Evolutionary conservation across 2,329 filamentous ascomycete genomes (phyloP).

Genomic region (Penicillium sp.): DNA sequence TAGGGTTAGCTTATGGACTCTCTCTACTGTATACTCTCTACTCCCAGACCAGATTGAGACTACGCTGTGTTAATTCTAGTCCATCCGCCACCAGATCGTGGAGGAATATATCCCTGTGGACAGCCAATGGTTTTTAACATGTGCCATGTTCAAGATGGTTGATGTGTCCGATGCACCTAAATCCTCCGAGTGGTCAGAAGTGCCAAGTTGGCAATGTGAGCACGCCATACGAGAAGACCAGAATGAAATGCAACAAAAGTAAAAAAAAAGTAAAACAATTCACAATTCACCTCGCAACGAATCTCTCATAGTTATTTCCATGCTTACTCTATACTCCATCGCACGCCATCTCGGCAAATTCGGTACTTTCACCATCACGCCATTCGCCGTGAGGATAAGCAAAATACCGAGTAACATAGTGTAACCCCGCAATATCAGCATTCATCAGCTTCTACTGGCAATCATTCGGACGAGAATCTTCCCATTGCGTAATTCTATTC

Average conservation of each 20-base stretch:
- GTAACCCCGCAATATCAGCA: conserved; percentile 3
- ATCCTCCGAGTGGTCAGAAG: neutral
- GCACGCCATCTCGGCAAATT: neutral
- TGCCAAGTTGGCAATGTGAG: neutral
- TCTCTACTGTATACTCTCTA: no score
- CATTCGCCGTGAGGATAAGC: conserved; percentile 6
- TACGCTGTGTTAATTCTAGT: no score
- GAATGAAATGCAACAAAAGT: neutral
- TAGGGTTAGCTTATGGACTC: no score
- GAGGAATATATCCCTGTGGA: neutral
- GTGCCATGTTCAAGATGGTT: no score
- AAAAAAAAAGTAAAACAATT: neutral
- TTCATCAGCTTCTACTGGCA: no score
- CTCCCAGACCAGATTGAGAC: no score
- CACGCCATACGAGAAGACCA: conserved; percentile 19
- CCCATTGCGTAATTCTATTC: no score
- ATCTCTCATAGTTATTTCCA: no score
- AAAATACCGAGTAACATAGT: neutral
- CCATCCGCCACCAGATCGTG: neutral
- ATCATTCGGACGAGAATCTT: no score
- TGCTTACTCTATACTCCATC: no score
- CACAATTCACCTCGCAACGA: no score
- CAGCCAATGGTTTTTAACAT: no score
- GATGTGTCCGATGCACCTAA: neutral
- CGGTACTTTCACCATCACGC: conserved; percentile 4